Percentiles rank a stretch among this genome's conserved stretches.
phyloP scores from a whole-genome alignment of 345 rosid genomes.

The Linum lewisii region DNA sequence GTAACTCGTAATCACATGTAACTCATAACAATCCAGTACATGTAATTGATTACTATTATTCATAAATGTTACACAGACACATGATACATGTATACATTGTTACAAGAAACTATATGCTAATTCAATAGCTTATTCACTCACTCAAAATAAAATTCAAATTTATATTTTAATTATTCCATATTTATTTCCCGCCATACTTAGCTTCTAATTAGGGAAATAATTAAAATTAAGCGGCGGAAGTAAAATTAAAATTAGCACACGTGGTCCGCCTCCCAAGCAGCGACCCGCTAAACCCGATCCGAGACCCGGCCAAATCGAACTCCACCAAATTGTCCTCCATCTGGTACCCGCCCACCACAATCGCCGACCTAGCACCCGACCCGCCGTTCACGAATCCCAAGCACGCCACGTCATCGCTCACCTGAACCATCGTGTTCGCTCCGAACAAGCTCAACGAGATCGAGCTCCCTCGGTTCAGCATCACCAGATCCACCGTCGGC shows the following conservation, averaged over 20 bases:
- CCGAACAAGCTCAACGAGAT: neutral
- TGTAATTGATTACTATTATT: too few species aligned
- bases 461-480: neutral
- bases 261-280: slow-evolving; percentile 6
- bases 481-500: neutral
- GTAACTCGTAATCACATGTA: too few species aligned
- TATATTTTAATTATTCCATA: too few species aligned
- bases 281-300: slow-evolving; percentile 1
- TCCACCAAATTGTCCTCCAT: slow-evolving; percentile 2
- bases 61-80: too few species aligned
- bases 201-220: too few species aligned
- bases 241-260: slow-evolving; percentile 2
- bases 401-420: slow-evolving; percentile 1
- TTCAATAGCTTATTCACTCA: too few species aligned
- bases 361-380: neutral
- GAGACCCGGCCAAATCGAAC: neutral
- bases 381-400: neutral
- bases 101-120: too few species aligned
- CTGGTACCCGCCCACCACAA: slow-evolving; percentile 5
- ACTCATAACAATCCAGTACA: too few species aligned
- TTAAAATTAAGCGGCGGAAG: neutral
- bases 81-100: too few species aligned
- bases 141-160: too few species aligned
- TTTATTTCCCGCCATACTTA: too few species aligned
- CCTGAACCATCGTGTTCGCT: neutral